Evolutionary conservation across 2,329 filamentous ascomycete species (phyloP).

Genomic region (Alternaria longipes): DNA sequence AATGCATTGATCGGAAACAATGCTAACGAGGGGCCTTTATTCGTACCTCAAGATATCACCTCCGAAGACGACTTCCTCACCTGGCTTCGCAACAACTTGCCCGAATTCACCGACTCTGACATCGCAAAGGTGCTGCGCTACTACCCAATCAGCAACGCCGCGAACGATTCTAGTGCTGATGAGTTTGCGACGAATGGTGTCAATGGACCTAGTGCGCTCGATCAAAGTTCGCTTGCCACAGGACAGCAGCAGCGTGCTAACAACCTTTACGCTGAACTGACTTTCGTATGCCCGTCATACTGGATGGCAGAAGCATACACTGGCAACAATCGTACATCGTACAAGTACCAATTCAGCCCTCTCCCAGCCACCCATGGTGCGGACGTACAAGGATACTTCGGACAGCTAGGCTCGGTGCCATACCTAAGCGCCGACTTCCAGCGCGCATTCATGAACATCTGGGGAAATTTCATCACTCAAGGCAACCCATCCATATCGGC

Average conservation of each 20-base stretch:
- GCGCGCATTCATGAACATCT: constrained; percentile 10
- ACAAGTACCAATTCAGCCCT: constrained; percentile 36
- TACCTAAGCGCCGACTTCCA: constrained; percentile 1
- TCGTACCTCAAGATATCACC: constrained; percentile 56
- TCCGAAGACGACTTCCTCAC: constrained; percentile 52
- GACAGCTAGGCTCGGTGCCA: constrained; percentile 4
- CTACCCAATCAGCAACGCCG: constrained; percentile 39
- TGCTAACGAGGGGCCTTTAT: constrained; percentile 61
- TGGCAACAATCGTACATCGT: constrained; percentile 8
- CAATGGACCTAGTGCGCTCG: constrained; percentile 58
- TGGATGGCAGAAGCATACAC: constrained; percentile 62
- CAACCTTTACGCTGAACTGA: constrained; percentile 65
- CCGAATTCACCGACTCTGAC: constrained; percentile 40
- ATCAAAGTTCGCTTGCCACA: constrained; percentile 58
- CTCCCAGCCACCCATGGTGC: constrained; percentile 27
- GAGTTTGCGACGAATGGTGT: constrained; percentile 49
- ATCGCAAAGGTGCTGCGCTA: constrained; percentile 52
- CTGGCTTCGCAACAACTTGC: constrained; percentile 58
- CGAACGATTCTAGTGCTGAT: constrained; percentile 2
- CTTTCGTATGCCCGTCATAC: constrained; percentile 66
- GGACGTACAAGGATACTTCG: constrained; percentile 31
- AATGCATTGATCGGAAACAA: constrained; percentile 55
- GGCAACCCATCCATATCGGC: constrained; percentile 5
- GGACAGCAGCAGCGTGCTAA: constrained; percentile 64
- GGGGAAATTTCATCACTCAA: constrained; percentile 20